Evolutionary conservation across 2,329 filamentous ascomycete genomes (phyloP).

Genomic region (Botrytis fabae): DNA sequence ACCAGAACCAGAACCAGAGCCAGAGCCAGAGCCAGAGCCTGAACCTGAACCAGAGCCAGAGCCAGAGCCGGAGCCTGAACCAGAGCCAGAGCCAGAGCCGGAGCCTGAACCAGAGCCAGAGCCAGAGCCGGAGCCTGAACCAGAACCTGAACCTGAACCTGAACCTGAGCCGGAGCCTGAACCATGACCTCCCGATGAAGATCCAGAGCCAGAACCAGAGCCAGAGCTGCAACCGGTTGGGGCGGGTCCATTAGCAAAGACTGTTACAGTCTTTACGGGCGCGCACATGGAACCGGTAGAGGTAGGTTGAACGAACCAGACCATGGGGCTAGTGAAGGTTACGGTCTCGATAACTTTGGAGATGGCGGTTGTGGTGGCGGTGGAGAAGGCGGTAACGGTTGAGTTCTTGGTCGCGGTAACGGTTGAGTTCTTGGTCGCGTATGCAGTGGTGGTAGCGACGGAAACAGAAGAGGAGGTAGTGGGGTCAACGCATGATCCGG

Average conservation of each 20-base stretch:
- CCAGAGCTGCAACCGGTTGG: constrained; percentile 4
- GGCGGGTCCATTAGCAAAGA: constrained; percentile 6
- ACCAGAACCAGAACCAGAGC: not conserved
- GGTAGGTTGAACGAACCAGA: constrained; percentile 23
- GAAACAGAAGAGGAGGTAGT: constrained; percentile 6
- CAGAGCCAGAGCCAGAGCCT: not conserved
- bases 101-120: not conserved
- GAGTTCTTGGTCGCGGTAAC: constrained; percentile 14
- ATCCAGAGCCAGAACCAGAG: not conserved
- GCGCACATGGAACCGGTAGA: not conserved
- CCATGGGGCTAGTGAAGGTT: constrained; percentile 1
- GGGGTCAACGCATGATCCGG: constrained; percentile 20
- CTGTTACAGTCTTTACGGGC: constrained; percentile 13
- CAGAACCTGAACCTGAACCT: not conserved
- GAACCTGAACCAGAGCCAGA: not conserved
- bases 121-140: not conserved
- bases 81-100: not conserved
- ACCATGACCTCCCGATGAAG: not conserved
- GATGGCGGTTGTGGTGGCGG: not conserved
- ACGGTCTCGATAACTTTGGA: constrained; percentile 12
- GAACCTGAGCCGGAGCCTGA: not conserved
- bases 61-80: not conserved
- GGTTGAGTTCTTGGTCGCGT: constrained; percentile 15
- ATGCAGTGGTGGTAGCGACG: not conserved
- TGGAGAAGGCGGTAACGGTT: not conserved